Percentiles rank a stretch among this genome's conserved stretches.
These are phyloP conservation scores for Hylodesmum podocarpum DNA, from an alignment of 306 rosid species.

Conservation along the genomic window DNA sequence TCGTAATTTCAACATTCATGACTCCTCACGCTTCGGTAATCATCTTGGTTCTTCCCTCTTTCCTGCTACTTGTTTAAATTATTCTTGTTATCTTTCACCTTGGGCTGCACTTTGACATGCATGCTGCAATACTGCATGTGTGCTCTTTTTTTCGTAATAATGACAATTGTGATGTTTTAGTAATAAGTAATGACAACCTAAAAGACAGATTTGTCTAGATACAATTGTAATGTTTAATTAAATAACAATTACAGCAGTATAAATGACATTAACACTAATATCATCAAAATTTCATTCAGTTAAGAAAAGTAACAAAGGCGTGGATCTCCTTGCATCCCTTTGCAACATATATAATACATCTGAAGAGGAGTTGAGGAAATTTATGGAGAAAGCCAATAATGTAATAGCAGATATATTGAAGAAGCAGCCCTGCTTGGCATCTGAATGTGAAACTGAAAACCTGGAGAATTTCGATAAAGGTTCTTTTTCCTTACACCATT, in stretches of 20 bases:
- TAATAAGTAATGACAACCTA: neutral
- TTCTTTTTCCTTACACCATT: slow-evolving; percentile 21
- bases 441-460: slow-evolving; percentile 69
- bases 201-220: neutral
- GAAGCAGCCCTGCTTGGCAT: slow-evolving; percentile 69
- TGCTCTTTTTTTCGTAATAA: neutral
- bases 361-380: slow-evolving; percentile 83
- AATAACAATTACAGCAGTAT: neutral
- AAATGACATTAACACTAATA: neutral
- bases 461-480: slow-evolving; percentile 77
- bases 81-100: slow-evolving; percentile 13
- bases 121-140: neutral
- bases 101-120: neutral
- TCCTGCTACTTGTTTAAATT: neutral
- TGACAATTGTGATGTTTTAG: neutral
- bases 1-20: slow-evolving; percentile 69
- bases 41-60: slow-evolving; percentile 6
- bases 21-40: slow-evolving; percentile 75
- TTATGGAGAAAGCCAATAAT: slow-evolving; percentile 78
- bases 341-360: slow-evolving; percentile 74
- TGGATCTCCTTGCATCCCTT: slow-evolving; percentile 86
- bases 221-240: neutral
- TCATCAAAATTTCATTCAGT: slow-evolving; percentile 46
- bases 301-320: slow-evolving; percentile 68
- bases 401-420: slow-evolving; percentile 74